phyloP scores from a whole-genome alignment of 2,329 filamentous ascomycete genomes.

The Zymoseptoria tritici region DNA sequence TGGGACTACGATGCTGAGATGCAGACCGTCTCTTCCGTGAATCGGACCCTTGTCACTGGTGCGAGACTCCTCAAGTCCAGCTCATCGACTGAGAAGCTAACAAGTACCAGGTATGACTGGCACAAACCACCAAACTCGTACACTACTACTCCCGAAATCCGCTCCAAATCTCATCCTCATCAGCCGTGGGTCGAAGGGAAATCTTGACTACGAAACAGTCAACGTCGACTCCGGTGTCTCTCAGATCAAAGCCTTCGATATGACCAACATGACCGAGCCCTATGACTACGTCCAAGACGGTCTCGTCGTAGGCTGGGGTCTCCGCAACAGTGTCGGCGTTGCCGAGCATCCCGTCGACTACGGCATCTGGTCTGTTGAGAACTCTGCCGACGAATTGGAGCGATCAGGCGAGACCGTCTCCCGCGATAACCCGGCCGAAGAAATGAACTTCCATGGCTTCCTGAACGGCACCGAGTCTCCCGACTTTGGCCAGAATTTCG shows the following conservation, averaged over 20 bases:
- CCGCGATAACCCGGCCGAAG: slow-evolving; percentile 61
- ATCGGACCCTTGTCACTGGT: slow-evolving; percentile 50
- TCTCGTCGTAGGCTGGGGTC: slow-evolving; percentile 54
- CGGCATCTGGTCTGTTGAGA: slow-evolving; percentile 56
- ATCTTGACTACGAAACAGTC: slow-evolving; percentile 52
- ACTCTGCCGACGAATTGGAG: slow-evolving; percentile 58
- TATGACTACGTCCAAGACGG: slow-evolving; percentile 48
- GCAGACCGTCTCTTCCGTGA: slow-evolving; percentile 39
- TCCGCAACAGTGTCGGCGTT: slow-evolving; percentile 65
- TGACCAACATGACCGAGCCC: slow-evolving; percentile 35
- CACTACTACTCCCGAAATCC: slow-evolving; percentile 54
- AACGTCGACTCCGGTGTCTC: slow-evolving; percentile 51
- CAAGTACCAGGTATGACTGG: background rate
- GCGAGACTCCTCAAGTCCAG: background rate
- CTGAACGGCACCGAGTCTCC: slow-evolving; percentile 42
- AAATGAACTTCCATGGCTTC: slow-evolving; percentile 64
- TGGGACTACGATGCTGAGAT: slow-evolving; percentile 49
- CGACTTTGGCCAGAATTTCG: slow-evolving; percentile 52
- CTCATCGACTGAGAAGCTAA: background rate
- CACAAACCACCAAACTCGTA: slow-evolving; percentile 56
- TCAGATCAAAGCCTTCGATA: slow-evolving; percentile 58
- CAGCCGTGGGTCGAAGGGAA: slow-evolving; percentile 55
- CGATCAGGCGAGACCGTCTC: slow-evolving; percentile 32
- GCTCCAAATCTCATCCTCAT: slow-evolving; percentile 53
- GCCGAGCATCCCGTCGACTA: slow-evolving; percentile 51